Evolutionary conservation across 495 filamentous ascomycete species (phyloP).

Genomic region (Hyaloscypha finlandica): DNA sequence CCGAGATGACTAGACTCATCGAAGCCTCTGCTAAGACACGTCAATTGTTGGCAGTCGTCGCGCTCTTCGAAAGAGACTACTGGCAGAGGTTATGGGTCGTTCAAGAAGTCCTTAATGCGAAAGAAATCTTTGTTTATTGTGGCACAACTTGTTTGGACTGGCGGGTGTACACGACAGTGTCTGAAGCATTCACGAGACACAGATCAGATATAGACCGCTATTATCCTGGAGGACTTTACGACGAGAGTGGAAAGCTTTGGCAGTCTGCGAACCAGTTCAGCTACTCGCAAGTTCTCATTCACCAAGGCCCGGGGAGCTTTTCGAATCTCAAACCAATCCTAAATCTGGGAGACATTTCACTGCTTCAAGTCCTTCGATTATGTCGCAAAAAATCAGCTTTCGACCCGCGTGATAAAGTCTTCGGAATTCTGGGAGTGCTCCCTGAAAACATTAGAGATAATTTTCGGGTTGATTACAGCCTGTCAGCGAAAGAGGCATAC

Average conservation of each 20-base stretch:
- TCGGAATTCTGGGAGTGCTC: slow-evolving; percentile 32
- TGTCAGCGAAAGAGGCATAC: slow-evolving; percentile 34
- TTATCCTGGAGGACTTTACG: neutral
- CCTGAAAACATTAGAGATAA: slow-evolving; percentile 23
- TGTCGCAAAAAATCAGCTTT: slow-evolving; percentile 15
- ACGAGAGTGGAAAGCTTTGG: neutral
- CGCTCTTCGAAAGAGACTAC: neutral
- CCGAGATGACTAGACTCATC: neutral
- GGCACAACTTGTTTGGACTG: neutral
- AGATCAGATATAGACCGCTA: neutral
- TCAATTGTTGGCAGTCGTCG: neutral
- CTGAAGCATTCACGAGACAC: neutral
- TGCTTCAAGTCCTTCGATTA: neutral
- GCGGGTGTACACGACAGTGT: neutral
- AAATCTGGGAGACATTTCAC: neutral
- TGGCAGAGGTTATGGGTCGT: neutral
- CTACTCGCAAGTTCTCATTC: neutral
- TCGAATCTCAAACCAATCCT: neutral
- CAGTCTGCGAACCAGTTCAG: neutral
- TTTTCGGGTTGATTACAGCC: slow-evolving; percentile 34
- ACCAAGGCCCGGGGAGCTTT: neutral
- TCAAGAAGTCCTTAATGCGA: neutral
- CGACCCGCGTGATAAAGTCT: slow-evolving; percentile 36
- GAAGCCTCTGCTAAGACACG: neutral
- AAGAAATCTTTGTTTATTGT: neutral